phyloP scores from a whole-genome alignment of 257 asterid genomes.

The Cordia subcordata region DNA sequence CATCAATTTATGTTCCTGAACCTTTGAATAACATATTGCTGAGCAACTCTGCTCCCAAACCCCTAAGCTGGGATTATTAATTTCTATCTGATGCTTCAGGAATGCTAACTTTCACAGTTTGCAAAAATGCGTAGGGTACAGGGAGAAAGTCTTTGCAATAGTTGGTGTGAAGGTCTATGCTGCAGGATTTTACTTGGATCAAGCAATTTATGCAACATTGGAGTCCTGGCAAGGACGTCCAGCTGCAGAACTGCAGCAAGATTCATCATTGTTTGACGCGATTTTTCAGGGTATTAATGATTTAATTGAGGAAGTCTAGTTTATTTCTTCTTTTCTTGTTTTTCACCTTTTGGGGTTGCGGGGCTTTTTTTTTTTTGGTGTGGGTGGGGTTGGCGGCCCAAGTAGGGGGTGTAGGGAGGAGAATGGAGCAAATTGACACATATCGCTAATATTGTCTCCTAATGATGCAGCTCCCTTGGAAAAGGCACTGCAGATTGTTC shows the following conservation, averaged over 20 bases:
- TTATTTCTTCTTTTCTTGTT: neutral
- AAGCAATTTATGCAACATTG: slow-evolving; percentile 41
- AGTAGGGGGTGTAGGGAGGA: slow-evolving; percentile 2
- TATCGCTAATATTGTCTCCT: slow-evolving; percentile 13
- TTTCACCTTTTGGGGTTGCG: no score
- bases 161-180: slow-evolving; percentile 92
- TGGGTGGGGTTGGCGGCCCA: no score
- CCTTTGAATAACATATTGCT: no score
- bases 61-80: neutral
- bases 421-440: neutral
- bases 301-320: neutral
- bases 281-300: slow-evolving; percentile 53
- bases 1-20: neutral
- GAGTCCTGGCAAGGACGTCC: slow-evolving; percentile 67
- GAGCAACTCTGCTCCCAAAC: no score
- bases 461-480: slow-evolving; percentile 66
- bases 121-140: slow-evolving; percentile 49
- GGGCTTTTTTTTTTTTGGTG: no score
- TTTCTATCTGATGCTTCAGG: slow-evolving; percentile 6
- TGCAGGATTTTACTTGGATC: slow-evolving; percentile 65
- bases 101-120: slow-evolving; percentile 9
- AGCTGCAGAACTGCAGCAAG: slow-evolving; percentile 48
- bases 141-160: slow-evolving; percentile 82
- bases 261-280: slow-evolving; percentile 49
- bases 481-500: slow-evolving; percentile 69